Evolutionary conservation across 352 stramenopile species (phyloP).

Genomic region (Globisporangium paddicum): DNA sequence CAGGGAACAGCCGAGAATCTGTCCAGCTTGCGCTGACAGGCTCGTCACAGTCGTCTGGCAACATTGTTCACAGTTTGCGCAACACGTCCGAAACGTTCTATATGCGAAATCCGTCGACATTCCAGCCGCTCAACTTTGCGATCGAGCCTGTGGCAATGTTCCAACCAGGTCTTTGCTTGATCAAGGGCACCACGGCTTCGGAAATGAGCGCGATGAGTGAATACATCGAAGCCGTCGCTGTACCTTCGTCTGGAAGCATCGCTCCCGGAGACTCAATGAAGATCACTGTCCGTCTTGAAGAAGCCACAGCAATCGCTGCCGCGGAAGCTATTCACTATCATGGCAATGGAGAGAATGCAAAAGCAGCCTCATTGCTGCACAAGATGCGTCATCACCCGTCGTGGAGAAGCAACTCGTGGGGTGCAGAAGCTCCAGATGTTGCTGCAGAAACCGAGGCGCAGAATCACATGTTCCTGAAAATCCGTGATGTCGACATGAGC

Average conservation of each 20-base stretch:
- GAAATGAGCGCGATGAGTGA: slow-evolving; percentile 79
- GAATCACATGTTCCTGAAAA: slow-evolving; percentile 74
- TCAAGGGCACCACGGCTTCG: slow-evolving; percentile 44
- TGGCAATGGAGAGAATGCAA: slow-evolving; percentile 24
- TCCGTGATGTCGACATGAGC: slow-evolving; percentile 64
- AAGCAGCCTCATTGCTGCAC: slow-evolving; percentile 39
- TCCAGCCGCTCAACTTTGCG: slow-evolving; percentile 63
- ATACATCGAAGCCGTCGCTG: slow-evolving; percentile 65
- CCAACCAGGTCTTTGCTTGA: slow-evolving; percentile 53
- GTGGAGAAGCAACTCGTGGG: slow-evolving; percentile 84
- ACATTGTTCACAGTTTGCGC: slow-evolving; percentile 55
- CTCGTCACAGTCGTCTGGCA: slow-evolving; percentile 18
- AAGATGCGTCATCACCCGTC: slow-evolving; percentile 78
- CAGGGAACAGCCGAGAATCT: slow-evolving; percentile 27
- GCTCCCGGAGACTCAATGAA: slow-evolving; percentile 69
- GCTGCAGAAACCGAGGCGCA: slow-evolving; percentile 34
- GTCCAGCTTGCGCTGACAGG: slow-evolving; percentile 20
- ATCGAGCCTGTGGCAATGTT: slow-evolving; percentile 69
- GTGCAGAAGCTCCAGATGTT: slow-evolving; percentile 42
- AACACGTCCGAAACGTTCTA: slow-evolving; percentile 74
- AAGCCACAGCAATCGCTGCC: slow-evolving; percentile 28
- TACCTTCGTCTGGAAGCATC: slow-evolving; percentile 70
- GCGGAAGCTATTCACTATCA: slow-evolving; percentile 26
- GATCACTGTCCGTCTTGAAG: slow-evolving; percentile 74
- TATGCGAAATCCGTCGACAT: slow-evolving; percentile 70